Conservation (phyloP, 2,329 filamentous ascomycete species). For the Aspergillus quadricinctus region DNA sequence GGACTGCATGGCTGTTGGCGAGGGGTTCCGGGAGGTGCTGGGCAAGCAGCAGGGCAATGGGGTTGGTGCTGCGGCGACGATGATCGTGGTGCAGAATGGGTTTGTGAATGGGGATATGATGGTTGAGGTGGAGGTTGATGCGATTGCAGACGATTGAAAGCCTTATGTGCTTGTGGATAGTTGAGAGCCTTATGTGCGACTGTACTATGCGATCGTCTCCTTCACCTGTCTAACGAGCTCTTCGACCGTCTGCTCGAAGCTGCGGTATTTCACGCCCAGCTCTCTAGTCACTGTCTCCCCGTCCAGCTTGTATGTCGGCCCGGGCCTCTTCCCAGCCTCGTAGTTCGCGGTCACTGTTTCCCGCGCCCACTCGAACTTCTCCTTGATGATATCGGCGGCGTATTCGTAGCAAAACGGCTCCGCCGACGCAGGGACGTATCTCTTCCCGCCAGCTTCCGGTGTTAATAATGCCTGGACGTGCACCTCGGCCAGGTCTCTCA, state of each 20-base stretch:
- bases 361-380: constrained; percentile 2
- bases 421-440: constrained; percentile 38
- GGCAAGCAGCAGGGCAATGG: constrained; percentile 20
- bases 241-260: constrained; percentile 15
- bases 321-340: constrained; percentile 30
- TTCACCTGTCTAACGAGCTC: constrained; percentile 18
- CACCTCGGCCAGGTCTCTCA: constrained; percentile 42
- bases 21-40: constrained; percentile 26
- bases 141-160: constrained; percentile 16
- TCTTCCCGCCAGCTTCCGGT: constrained; percentile 23
- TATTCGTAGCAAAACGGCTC: constrained; percentile 45
- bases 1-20: constrained; percentile 26
- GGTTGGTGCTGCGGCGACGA: constrained; percentile 32
- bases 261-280: constrained; percentile 35
- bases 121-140: constrained; percentile 40
- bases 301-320: constrained; percentile 37
- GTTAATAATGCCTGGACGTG: constrained; percentile 41
- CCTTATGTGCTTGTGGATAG: no score
- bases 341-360: constrained; percentile 18
- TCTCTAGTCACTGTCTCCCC: constrained; percentile 38
- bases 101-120: constrained; percentile 36
- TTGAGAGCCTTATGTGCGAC: neutral
- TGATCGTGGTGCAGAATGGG: constrained; percentile 35
- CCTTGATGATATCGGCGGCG: constrained; percentile 20
- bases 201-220: constrained; percentile 1